Evolutionary conservation across 176 grass and related monocot genomes (phyloP).

Genomic region (Triticum aestivum): DNA sequence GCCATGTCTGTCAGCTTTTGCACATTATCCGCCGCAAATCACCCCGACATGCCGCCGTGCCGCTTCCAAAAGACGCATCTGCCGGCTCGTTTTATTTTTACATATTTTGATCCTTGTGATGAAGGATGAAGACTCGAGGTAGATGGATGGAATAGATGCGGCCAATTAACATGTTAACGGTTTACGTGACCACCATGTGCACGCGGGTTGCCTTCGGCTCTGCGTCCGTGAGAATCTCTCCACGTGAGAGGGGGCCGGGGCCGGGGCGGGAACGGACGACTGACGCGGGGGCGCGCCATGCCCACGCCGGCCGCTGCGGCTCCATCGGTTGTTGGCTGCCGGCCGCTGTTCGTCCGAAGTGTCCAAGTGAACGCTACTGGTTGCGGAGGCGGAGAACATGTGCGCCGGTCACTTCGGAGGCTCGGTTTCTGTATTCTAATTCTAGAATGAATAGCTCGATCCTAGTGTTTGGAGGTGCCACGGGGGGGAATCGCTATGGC

Average conservation of each 20-base stretch:
- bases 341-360: not conserved
- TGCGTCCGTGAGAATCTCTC: slow-evolving; percentile 16
- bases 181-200: slow-evolving; percentile 29
- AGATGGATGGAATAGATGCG: not conserved
- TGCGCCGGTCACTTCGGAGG: not conserved
- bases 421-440: not conserved
- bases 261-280: not conserved
- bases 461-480: no score
- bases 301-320: not conserved
- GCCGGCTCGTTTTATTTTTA: not conserved
- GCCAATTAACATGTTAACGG: slow-evolving; percentile 33
- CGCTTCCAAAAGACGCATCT: not conserved
- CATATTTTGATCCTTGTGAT: not conserved
- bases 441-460: not conserved
- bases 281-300: not conserved
- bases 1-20: slow-evolving; percentile 11
- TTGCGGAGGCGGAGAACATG: not conserved
- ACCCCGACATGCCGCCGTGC: slow-evolving; percentile 21
- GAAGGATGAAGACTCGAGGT: not conserved
- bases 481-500: not conserved
- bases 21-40: slow-evolving; percentile 12
- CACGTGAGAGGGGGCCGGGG: slow-evolving; percentile 21
- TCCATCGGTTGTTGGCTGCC: slow-evolving; percentile 15
- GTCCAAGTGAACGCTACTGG: not conserved
- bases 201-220: not conserved